phyloP scores from a whole-genome alignment of 1,284 basidiomycete genomes.

The Athelia sp. region DNA sequence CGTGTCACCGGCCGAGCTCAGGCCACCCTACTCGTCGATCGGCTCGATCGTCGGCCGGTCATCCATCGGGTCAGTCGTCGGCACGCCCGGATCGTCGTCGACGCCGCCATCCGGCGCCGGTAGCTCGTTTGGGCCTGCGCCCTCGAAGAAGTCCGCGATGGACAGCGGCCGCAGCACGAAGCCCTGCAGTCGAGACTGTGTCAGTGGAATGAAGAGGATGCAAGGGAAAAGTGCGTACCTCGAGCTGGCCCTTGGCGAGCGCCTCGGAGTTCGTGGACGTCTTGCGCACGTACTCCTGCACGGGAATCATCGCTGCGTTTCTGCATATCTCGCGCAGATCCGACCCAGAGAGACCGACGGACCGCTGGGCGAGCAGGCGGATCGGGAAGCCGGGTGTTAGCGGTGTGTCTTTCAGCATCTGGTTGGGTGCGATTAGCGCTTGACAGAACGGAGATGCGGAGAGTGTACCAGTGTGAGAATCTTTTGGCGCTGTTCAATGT shows the following conservation, averaged over 20 bases:
- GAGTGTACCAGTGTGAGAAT: slow-evolving; percentile 81
- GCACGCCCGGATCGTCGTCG: background rate
- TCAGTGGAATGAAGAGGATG: background rate
- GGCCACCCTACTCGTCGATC: background rate
- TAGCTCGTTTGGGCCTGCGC: slow-evolving; percentile 42
- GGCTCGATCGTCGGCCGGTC: background rate
- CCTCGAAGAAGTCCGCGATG: slow-evolving; percentile 65
- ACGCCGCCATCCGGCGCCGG: slow-evolving; percentile 13
- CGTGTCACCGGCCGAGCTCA: too few species aligned
- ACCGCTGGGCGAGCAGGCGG: slow-evolving; percentile 61
- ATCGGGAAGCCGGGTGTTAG: slow-evolving; percentile 67
- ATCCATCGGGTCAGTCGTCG: background rate
- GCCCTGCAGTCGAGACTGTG: slow-evolving; percentile 40
- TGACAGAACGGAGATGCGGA: background rate
- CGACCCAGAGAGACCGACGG: slow-evolving; percentile 84
- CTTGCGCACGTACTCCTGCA: slow-evolving; percentile 61
- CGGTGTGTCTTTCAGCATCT: slow-evolving; percentile 84
- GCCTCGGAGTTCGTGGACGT: slow-evolving; percentile 48
- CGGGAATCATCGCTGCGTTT: slow-evolving; percentile 88
- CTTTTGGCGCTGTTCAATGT: slow-evolving; percentile 76
- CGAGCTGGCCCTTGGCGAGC: slow-evolving; percentile 47
- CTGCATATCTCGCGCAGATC: slow-evolving; percentile 95
- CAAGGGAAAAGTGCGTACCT: slow-evolving; percentile 33
- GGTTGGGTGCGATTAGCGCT: background rate
- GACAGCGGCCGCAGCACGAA: slow-evolving; percentile 71